Evolutionary conservation across 1,284 basidiomycete species (phyloP), one percentile per base, ranked within the genome.

Genomic region (Pseudozyma sp.): DNA sequence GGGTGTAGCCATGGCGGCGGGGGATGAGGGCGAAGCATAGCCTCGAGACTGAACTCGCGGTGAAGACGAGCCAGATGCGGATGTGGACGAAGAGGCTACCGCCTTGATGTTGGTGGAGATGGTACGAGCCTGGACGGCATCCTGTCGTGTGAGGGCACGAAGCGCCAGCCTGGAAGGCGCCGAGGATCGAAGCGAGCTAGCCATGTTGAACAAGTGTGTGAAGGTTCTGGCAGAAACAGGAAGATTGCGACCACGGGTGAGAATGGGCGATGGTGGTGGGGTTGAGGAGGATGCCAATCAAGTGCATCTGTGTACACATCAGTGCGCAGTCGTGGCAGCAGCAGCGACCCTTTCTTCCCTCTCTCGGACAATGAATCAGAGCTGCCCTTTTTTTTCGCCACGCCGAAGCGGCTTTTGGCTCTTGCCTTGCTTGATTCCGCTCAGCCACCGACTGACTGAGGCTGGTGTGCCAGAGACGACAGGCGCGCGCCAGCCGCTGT

Each of bases 1-100:
- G 7, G 73, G 77, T 8, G 75, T 79, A 5, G 79, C 79, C 79
- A 81, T 81, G 40, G 77, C 61, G 30, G 65, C 70, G 7, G 78
- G 77, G 6, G 62, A 66, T 19, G 77, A 78, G 2, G 79, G 77
- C 4, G 75, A 68, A 24, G 78, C 69, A 46, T 79, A 81, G 3
- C 54, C 59, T 13, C 75, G 51, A 13, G 51, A 14, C 16, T 67
- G 63, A 1, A 44, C 45, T 39, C 53, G 60, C 29, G 62, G 40
- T 16, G 57, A 16, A 7, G 52, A 35, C 13, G 61, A 65, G 5
- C 53, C 43, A 7, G 61, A 53, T 6, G 60, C 43, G 10, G 61
- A 53, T 6, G 60, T n/a, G 44, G 49, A 46, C 13, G 57, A 49
- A 10, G 60, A 24, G 19, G 56, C 40, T 49, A 47, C 40, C 19